Conservation (phyloP, 345 rosid genomes). For the Eucalyptus pauciflora region DNA sequence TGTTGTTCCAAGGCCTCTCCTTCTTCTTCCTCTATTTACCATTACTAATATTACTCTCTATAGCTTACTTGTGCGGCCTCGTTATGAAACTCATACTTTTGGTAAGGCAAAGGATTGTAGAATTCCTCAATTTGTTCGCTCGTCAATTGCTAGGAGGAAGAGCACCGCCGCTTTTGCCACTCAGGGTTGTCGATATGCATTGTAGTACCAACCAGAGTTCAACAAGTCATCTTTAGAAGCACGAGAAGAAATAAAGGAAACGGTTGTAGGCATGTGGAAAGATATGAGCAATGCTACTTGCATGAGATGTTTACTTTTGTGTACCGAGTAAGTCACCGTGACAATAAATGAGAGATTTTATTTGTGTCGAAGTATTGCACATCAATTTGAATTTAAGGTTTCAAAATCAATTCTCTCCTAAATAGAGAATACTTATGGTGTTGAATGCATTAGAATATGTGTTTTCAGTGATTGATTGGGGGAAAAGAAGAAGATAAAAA, state of each 20-base stretch:
- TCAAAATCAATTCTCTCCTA: background rate
- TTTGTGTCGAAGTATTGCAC: too few species aligned
- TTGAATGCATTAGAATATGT: background rate
- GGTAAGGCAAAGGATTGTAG: background rate
- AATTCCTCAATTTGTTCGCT: background rate
- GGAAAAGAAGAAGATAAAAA: background rate
- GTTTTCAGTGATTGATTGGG: background rate
- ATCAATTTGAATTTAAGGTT: too few species aligned
- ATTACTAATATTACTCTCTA: too few species aligned
- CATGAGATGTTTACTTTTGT: background rate
- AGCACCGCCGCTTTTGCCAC: background rate
- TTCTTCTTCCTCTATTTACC: background rate
- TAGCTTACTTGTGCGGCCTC: too few species aligned
- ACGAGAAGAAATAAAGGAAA: background rate
- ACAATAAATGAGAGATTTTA: background rate
- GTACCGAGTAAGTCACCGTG: background rate
- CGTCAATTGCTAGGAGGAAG: background rate
- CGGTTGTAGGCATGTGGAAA: background rate
- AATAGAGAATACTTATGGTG: background rate
- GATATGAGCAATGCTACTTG: background rate
- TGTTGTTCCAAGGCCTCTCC: background rate
- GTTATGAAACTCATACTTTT: background rate
- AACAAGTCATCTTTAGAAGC: background rate
- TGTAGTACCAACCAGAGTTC: fast-evolving
- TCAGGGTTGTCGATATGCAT: background rate